Evolutionary conservation across 2,329 filamentous ascomycete genomes (phyloP).

Genomic region (Hortaea werneckii): DNA sequence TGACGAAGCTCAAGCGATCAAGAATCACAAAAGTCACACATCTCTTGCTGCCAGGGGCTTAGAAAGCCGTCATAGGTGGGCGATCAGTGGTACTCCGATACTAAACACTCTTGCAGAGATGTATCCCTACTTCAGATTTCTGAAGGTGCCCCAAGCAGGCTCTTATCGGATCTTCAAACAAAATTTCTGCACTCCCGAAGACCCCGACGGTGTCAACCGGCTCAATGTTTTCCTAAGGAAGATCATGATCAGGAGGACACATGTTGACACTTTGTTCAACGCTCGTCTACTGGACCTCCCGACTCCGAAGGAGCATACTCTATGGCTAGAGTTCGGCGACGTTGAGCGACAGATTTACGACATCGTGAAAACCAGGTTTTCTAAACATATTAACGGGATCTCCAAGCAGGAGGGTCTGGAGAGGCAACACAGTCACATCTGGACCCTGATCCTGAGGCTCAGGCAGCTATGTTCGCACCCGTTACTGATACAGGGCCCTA

Average conservation of each 20-base stretch:
- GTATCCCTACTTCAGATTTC: constrained; percentile 36
- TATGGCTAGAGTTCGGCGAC: constrained; percentile 39
- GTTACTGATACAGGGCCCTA: constrained; percentile 36
- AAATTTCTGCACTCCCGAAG: constrained; percentile 30
- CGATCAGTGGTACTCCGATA: constrained; percentile 34
- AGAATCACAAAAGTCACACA: constrained; percentile 43
- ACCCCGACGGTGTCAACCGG: constrained; percentile 24
- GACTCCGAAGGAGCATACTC: constrained; percentile 32
- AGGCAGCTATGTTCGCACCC: constrained; percentile 43
- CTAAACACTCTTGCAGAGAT: constrained; percentile 18
- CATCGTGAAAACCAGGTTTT: constrained; percentile 38
- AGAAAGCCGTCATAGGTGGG: constrained; percentile 31
- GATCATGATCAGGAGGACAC: constrained; percentile 42
- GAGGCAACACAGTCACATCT: constrained; percentile 30
- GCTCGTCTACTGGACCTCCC: constrained; percentile 47
- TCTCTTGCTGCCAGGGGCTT: constrained; percentile 37
- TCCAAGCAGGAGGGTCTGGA: constrained; percentile 14
- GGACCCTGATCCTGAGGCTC: constrained; percentile 40
- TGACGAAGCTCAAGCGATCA: constrained; percentile 96
- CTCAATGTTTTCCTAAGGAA: constrained; percentile 29
- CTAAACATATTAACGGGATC: constrained; percentile 32
- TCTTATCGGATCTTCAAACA: constrained; percentile 33
- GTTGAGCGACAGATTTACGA: constrained; percentile 46
- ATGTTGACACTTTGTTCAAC: constrained; percentile 43
- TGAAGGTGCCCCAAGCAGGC: constrained; percentile 32